phyloP scores from a whole-genome alignment of 1,284 basidiomycete species.

The Ceratobasidium sp. region DNA sequence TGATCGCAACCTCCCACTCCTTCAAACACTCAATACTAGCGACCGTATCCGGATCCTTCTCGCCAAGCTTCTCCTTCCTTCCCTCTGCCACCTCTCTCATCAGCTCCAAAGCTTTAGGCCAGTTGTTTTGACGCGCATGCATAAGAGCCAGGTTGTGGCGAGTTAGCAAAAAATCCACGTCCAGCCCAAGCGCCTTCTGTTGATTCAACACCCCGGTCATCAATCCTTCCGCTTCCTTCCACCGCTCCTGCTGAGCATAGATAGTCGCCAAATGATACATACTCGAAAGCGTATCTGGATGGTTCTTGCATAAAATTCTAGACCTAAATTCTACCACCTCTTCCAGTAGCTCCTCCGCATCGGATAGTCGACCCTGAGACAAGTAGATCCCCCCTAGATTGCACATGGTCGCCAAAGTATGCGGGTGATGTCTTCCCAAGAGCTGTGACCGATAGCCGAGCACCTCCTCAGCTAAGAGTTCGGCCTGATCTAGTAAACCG shows the following conservation, averaged over 20 bases:
- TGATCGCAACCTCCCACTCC: too few relatives aligned
- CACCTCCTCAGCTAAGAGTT: neutral
- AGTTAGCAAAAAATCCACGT: neutral
- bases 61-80: neutral
- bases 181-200: neutral
- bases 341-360: neutral
- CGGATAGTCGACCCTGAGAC: neutral
- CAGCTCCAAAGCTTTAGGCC: neutral
- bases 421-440: neutral
- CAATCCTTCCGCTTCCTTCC: neutral
- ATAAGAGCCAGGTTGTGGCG: neutral
- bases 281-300: slow-evolving; percentile 3
- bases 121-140: neutral
- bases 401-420: neutral
- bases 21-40: neutral
- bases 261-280: neutral
- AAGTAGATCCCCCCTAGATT: neutral
- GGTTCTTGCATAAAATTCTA: neutral
- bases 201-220: neutral
- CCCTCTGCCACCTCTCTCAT: neutral
- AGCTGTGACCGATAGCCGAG: neutral
- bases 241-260: neutral
- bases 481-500: neutral
- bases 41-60: neutral
- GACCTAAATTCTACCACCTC: neutral